Conservation (phyloP, 805 yeast species). For the Zygosaccharomyces pseudorouxii region DNA sequence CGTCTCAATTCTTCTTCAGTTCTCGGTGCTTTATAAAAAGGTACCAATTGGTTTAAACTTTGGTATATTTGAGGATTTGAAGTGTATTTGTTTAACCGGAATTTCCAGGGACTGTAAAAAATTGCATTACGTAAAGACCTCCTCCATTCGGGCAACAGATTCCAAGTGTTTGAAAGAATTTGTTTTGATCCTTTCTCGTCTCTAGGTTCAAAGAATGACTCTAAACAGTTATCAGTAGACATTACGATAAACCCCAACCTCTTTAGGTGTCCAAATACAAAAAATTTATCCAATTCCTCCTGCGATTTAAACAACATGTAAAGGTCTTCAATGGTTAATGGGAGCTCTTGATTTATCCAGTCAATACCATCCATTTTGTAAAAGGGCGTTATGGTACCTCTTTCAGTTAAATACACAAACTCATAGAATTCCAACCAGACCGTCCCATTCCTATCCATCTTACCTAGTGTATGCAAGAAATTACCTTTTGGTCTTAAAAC, state of each 20-base stretch:
- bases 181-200: not conserved
- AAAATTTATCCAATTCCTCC: slow-evolving; percentile 49
- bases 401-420: slow-evolving; percentile 68
- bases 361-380: slow-evolving; percentile 19
- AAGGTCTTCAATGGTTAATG: slow-evolving; percentile 58
- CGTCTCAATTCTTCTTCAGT: slow-evolving; percentile 4
- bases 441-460: slow-evolving; percentile 43
- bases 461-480: slow-evolving; percentile 69
- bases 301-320: slow-evolving; percentile 46
- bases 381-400: slow-evolving; percentile 60
- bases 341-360: slow-evolving; percentile 29
- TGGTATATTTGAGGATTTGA: slow-evolving; percentile 31
- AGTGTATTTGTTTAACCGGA: slow-evolving; percentile 19
- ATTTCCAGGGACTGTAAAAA: slow-evolving; percentile 22
- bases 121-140: slow-evolving; percentile 17
- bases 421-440: slow-evolving; percentile 62
- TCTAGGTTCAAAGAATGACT: slow-evolving; percentile 17
- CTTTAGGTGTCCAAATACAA: slow-evolving; percentile 68
- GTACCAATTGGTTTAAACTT: slow-evolving; percentile 30
- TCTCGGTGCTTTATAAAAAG: slow-evolving; percentile 15
- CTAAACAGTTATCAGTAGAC: slow-evolving; percentile 18
- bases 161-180: not conserved
- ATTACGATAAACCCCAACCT: slow-evolving; percentile 72
- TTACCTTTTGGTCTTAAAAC: slow-evolving; percentile 61
- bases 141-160: slow-evolving; percentile 5